A percentile compares a stretch with the other conserved stretches of the same genome.
phyloP scores from a whole-genome alignment of 2,329 filamentous ascomycete species.

The Aspergillus vadensis region DNA sequence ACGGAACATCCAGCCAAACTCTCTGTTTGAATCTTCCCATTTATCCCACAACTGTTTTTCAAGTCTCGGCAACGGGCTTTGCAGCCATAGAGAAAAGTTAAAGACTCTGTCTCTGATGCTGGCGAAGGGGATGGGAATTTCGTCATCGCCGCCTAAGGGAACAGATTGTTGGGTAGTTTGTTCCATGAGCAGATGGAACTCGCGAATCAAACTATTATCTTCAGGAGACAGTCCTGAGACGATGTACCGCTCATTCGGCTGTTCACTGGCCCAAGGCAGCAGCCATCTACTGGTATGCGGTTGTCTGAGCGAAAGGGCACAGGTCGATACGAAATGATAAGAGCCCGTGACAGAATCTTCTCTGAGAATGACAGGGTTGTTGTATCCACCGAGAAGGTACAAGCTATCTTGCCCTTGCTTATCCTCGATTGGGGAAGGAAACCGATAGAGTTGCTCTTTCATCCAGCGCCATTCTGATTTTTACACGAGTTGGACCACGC shows the following conservation, averaged over 20 bases:
- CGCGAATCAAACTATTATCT: neutral
- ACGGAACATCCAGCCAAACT: conserved; percentile 6
- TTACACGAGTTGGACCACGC: neutral
- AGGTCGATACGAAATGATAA: neutral
- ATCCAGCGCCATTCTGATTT: neutral
- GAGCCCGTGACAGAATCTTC: neutral
- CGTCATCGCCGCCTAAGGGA: neutral
- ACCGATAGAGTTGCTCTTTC: neutral
- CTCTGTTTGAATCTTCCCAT: neutral
- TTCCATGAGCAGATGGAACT: neutral
- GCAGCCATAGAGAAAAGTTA: neutral
- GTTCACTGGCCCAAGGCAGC: neutral
- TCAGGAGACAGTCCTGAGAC: neutral
- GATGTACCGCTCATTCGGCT: neutral
- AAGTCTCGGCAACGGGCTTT: neutral
- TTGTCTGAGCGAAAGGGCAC: neutral
- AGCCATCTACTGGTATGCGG: neutral
- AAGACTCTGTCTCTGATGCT: neutral
- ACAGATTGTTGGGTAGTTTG: neutral
- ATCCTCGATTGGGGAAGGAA: neutral
- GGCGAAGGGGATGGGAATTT: neutral
- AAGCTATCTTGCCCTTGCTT: neutral
- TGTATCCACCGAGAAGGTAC: conserved; percentile 7
- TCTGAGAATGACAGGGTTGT: conserved; percentile 3
- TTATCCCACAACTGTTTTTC: neutral